Evolutionary conservation across 352 stramenopile species (phyloP).

Genomic region (Plasmopara halstedii): DNA sequence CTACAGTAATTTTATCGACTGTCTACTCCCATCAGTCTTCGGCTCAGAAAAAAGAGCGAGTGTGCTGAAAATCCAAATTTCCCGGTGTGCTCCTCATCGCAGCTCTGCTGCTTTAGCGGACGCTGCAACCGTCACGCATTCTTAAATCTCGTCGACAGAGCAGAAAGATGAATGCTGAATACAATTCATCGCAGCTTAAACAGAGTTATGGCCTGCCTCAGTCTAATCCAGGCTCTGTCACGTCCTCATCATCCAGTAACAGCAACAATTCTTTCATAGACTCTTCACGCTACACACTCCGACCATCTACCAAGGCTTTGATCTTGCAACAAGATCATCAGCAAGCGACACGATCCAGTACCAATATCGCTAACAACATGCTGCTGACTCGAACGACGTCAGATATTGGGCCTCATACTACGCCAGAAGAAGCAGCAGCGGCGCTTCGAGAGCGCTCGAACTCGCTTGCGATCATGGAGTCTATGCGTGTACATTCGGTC

Average conservation of each 20-base stretch:
- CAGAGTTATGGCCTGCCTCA: conserved; percentile 2
- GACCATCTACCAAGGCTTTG: conserved; percentile 43
- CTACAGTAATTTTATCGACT: no score
- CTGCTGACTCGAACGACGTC: conserved; percentile 23
- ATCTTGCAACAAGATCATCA: conserved; percentile 36
- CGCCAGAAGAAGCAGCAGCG: conserved; percentile 16
- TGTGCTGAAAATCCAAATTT: not conserved
- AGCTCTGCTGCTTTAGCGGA: conserved; percentile 1
- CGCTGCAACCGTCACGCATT: conserved; percentile 5
- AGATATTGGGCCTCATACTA: conserved; percentile 1
- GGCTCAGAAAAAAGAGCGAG: conserved; percentile 20
- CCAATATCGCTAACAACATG: conserved; percentile 33
- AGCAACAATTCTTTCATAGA: conserved; percentile 2
- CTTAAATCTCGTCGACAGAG: not conserved
- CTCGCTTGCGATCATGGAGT: conserved; percentile 37
- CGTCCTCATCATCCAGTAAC: conserved; percentile 10
- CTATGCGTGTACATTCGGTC: conserved; percentile 16
- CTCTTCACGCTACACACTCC: conserved; percentile 14
- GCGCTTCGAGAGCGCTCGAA: conserved; percentile 52
- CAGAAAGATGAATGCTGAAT: conserved; percentile 13
- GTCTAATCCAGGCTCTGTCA: conserved; percentile 5
- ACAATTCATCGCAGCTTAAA: not conserved
- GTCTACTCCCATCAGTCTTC: conserved; percentile 12
- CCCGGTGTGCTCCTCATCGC: not conserved
- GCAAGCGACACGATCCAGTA: conserved; percentile 23